Percentiles rank a stretch among this genome's conserved stretches.
Evolutionary conservation across 2,329 filamentous ascomycete genomes (phyloP).

Genomic region (Xylariomycetidae sp.): DNA sequence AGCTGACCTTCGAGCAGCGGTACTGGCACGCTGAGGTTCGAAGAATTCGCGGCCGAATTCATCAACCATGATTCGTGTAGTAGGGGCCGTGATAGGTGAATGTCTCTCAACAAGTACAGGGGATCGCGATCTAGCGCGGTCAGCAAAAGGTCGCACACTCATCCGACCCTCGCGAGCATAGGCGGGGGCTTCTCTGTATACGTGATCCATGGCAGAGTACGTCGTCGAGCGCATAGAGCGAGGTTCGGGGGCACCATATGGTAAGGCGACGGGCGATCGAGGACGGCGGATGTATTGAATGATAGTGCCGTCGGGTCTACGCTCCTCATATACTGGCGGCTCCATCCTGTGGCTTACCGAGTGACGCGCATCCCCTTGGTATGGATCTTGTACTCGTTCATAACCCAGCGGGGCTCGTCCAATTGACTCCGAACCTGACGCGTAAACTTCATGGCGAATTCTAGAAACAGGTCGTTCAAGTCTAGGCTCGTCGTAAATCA

Average conservation of each 20-base stretch:
- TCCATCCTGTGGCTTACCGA: conserved; percentile 22
- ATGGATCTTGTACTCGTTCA: conserved; percentile 25
- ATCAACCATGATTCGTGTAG: conserved; percentile 72
- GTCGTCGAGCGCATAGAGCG: conserved; percentile 36
- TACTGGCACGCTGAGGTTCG: conserved; percentile 44
- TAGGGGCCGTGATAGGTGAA: conserved; percentile 46
- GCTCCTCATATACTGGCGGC: conserved; percentile 25
- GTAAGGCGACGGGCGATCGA: conserved; percentile 32
- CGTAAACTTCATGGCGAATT: conserved; percentile 28
- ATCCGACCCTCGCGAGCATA: conserved; percentile 44
- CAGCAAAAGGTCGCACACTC: conserved; percentile 44
- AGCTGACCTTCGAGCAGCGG: conserved; percentile 43
- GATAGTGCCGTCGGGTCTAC: conserved; percentile 24
- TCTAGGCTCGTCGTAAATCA: conserved; percentile 41
- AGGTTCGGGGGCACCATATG: conserved; percentile 33
- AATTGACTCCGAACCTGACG: conserved; percentile 11
- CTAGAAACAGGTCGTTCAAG: conserved; percentile 35
- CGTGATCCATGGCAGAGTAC: conserved; percentile 36
- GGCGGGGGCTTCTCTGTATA: conserved; percentile 36
- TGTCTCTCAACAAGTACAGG: conserved; percentile 39
- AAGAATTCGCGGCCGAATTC: conserved; percentile 77
- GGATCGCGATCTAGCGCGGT: conserved; percentile 45
- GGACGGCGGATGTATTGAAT: conserved; percentile 33
- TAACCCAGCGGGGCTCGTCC: conserved; percentile 28
- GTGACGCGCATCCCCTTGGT: conserved; percentile 22